Evolutionary conservation across 805 yeast genomes (phyloP), one percentile per base, ranked within the genome.

Genomic region (Lachancea mirantina): DNA sequence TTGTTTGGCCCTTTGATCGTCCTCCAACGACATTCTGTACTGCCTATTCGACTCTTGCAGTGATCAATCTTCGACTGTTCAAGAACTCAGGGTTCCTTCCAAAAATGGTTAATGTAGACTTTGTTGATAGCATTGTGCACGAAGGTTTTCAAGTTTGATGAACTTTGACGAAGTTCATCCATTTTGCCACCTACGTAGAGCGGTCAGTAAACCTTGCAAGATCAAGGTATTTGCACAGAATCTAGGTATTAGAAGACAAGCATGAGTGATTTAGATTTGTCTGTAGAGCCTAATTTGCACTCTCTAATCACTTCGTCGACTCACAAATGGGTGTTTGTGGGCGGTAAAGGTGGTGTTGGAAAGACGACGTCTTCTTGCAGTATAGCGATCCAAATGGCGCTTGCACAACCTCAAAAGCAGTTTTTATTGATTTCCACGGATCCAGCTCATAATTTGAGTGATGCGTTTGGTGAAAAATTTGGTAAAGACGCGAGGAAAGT

Each of bases 311-410:
- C 72, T 40, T 84, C 80, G 17, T 62, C 76, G 24, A 61, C 81
- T 8, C 72, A 92, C 53, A 84, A 83, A 54, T 92, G 99, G 99
- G 80, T 92, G 42, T 92, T 92, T 52, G 97, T 89, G 26, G 99
- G 99, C 45, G 99, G 99, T 47, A 92, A 92, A 67, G 99, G 99
- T 59, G 99, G 99, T 62, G 99, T 92, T 18, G 99, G 99, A 51
- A 92, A 92, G 59, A 92, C 99, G 42, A 92, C 98, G 16, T 84
- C 96, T 3, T 89, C 97, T 1, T 88, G 95, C 28, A 87, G 96
- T 15, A 72, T 92, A 46, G 94, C 99, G 14, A 80, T 88, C 42
- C 97, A 92, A 62, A 72, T 92, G 57, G 96, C 98, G 11, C 61
- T 82, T 40, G 67, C 72, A 36, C 80, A 94, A 54, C 94, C 94